These are phyloP conservation scores for Nicotiana benthamiana DNA, from an alignment of 257 asterid species.

Conservation along the genomic window DNA sequence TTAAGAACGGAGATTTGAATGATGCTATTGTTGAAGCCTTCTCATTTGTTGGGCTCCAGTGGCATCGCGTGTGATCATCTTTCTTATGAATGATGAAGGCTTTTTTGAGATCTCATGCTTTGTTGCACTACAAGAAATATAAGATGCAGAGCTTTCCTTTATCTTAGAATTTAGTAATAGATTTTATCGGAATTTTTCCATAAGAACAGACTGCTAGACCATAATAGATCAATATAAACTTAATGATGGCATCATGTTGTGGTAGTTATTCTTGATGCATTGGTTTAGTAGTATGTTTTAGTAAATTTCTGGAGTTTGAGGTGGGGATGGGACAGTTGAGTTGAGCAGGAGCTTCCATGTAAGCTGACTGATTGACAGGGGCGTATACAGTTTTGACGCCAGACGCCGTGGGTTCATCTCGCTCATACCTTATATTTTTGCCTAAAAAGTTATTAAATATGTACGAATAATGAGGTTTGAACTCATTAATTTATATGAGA, in stretches of 20 bases:
- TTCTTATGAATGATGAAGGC: slow-evolving; percentile 1
- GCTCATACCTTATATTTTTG: no score
- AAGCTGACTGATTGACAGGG: no score
- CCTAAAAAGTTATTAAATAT: no score
- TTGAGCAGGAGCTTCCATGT: not conserved
- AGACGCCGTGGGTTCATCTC: no score
- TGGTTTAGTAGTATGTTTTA: not conserved
- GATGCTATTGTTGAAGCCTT: slow-evolving; percentile 8
- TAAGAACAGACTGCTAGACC: not conserved
- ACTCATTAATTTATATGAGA: no score
- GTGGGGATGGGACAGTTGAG: not conserved
- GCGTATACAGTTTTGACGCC: no score
- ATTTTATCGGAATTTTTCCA: not conserved
- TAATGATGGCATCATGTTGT: not conserved
- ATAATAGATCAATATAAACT: not conserved
- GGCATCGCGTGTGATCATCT: not conserved
- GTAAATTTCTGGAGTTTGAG: not conserved
- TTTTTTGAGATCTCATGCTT: slow-evolving; percentile 21
- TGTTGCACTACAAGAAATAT: slow-evolving; percentile 31
- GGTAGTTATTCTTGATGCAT: not conserved
- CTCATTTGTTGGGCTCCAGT: slow-evolving; percentile 2
- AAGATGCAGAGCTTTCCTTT: not conserved
- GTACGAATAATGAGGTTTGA: no score
- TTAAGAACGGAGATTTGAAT: slow-evolving; percentile 11
- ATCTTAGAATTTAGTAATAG: not conserved